Percentiles rank a stretch among this genome's conserved stretches.
phyloP scores from a whole-genome alignment of 441 rosid genomes.

The Metrosideros polymorpha region DNA sequence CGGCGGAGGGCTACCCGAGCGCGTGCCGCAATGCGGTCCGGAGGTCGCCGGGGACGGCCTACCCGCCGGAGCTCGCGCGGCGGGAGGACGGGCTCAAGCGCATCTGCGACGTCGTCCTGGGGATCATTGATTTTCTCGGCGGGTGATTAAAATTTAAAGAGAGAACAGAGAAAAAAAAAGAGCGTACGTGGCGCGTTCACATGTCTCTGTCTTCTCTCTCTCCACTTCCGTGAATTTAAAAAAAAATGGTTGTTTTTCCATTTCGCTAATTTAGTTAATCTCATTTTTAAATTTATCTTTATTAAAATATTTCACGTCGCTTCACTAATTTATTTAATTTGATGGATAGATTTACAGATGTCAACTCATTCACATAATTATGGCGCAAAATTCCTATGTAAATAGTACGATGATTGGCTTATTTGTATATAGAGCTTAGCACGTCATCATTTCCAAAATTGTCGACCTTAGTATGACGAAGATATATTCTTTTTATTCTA shows the following conservation, averaged over 20 bases:
- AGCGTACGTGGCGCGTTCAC: no score
- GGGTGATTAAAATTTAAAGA: not conserved
- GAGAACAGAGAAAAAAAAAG: rapidly evolving
- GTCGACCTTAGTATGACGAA: rapidly evolving
- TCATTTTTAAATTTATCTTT: not conserved
- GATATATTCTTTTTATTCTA: not conserved
- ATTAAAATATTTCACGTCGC: not conserved
- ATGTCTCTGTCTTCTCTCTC: no score
- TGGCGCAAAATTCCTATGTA: not conserved
- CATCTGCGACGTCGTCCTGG: constrained; percentile 60
- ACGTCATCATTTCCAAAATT: not conserved
- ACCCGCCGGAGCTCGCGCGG: constrained; percentile 48
- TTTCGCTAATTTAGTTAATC: not conserved
- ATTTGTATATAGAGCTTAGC: not conserved
- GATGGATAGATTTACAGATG: no score
- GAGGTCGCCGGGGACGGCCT: constrained; percentile 30
- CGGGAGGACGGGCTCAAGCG: constrained; percentile 57
- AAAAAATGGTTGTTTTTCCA: not conserved
- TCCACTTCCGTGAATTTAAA: not conserved
- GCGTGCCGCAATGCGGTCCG: constrained; percentile 57
- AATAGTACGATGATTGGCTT: not conserved
- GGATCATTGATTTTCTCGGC: constrained; percentile 46
- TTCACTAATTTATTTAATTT: not conserved
- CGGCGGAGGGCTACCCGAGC: constrained; percentile 64
- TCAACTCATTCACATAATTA: not conserved